Conservation (phyloP, 225 moss, liverwort and hornwort species). For the Rhytidiadelphus loreus region DNA sequence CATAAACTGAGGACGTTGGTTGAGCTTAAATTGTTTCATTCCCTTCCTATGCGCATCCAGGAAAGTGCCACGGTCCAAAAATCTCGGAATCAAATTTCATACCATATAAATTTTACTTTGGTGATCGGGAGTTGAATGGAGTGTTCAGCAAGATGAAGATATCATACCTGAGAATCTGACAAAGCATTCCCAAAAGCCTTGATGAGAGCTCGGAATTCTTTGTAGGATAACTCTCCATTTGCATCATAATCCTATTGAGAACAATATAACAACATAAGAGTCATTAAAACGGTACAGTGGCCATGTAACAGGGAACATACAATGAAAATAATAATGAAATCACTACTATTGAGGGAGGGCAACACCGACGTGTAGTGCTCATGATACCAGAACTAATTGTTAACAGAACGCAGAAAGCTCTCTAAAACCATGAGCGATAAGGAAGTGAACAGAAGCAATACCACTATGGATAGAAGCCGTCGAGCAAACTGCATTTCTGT, state of each 20-base stretch:
- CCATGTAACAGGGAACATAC: neutral
- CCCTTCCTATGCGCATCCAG: neutral
- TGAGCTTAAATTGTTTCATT: neutral
- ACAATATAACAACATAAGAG: neutral
- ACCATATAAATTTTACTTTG: neutral
- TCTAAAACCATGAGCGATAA: neutral
- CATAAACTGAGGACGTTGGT: neutral
- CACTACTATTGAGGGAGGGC: neutral
- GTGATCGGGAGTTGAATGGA: neutral
- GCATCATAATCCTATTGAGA: constrained; percentile 73
- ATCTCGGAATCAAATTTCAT: neutral
- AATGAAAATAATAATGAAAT: neutral
- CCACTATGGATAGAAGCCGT: constrained; percentile 85
- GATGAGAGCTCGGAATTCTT: constrained; percentile 63
- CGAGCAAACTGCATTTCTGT: constrained; percentile 84
- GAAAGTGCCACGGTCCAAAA: neutral
- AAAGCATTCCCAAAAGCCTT: constrained; percentile 91
- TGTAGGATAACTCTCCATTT: constrained; percentile 58
- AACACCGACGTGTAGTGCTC: neutral
- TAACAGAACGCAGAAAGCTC: neutral
- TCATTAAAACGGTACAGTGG: neutral
- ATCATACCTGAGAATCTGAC: constrained; percentile 43
- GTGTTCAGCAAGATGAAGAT: neutral
- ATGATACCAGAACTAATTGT: neutral
- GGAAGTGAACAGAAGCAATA: constrained; percentile 10